Conservation (phyloP, 768 basidiomycete genomes). For the Leccinum obscurum region DNA sequence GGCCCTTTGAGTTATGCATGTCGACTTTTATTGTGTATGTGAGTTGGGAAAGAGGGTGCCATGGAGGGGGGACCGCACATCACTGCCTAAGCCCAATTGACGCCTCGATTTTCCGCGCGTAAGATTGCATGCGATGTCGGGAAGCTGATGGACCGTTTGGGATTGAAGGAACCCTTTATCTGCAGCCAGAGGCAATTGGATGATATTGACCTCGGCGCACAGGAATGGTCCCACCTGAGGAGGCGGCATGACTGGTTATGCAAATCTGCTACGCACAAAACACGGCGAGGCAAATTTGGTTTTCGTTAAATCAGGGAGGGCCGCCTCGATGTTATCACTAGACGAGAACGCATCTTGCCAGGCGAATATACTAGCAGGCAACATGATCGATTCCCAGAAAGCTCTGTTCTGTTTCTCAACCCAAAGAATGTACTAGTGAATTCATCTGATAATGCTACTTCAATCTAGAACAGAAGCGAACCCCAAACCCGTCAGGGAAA, state of each 20-base stretch:
- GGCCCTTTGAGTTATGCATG: background rate
- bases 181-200: background rate
- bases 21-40: background rate
- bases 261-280: background rate
- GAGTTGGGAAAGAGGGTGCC: background rate
- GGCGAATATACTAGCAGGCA: background rate
- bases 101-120: background rate
- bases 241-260: background rate
- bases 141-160: background rate
- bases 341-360: background rate
- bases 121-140: background rate
- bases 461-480: background rate
- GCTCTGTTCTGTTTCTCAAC: background rate
- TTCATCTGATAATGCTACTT: constrained; percentile 1
- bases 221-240: background rate
- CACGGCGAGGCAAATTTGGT: background rate
- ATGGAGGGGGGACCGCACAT: background rate
- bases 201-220: background rate
- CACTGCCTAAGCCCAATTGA: background rate
- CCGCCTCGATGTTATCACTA: too few relatives aligned
- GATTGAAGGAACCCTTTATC: background rate
- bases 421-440: background rate
- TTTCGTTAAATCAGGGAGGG: too few relatives aligned
- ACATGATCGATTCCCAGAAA: background rate
- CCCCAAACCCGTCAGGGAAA: background rate